Evolutionary conservation across 148 eudicot genomes (phyloP), one percentile per base, ranked within the genome.

Genomic region (Gaultheria prostrata): DNA sequence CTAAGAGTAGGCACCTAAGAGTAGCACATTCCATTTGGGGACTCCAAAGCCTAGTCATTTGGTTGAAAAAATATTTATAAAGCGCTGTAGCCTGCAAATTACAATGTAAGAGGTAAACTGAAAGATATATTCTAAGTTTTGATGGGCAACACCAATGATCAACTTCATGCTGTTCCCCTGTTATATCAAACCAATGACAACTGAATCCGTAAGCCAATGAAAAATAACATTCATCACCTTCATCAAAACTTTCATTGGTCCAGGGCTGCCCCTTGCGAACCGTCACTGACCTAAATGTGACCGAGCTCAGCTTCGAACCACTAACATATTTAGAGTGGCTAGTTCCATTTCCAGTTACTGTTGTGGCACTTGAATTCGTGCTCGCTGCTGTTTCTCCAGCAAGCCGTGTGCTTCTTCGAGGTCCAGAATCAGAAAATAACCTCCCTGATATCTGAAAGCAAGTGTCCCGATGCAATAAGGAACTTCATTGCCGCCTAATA

Each of bases 341-440:
- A 78, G 93, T 86, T 82, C 98, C 99, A 86, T 97, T 97, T 35
- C 94, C 97, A 61, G 92, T 86, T 61, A 86, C 86, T 28, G 86
- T 61, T 4, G 90, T 83, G 43, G 89, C 78, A 83, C 86, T 88
- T 82, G 93, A 82, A 78, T 86, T 93, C 73, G 90, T 67, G 82
- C 80, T 84, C 21, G 86, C 82, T 17, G 88, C 88, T 32, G 90
- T 74, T 43, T 97, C 99, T 80, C 92, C 93, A 57, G 98, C 91
- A 93, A 92, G 96, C 81, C 99, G 90, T 57, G 91, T 87, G 86
- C 98, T 95, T 79, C 98, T 85, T 85, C 99, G 94, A 83, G 95
- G 92, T 78, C 92, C 90, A 79, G 98, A 95, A 89, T 97, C 99
- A 84, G 98, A 84, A 87, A 95, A 95, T 82, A 97, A 88, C 86